These are phyloP conservation scores for Scolecobasidium constrictum DNA, from an alignment of 2,329 filamentous ascomycete species.

Conservation along the genomic window DNA sequence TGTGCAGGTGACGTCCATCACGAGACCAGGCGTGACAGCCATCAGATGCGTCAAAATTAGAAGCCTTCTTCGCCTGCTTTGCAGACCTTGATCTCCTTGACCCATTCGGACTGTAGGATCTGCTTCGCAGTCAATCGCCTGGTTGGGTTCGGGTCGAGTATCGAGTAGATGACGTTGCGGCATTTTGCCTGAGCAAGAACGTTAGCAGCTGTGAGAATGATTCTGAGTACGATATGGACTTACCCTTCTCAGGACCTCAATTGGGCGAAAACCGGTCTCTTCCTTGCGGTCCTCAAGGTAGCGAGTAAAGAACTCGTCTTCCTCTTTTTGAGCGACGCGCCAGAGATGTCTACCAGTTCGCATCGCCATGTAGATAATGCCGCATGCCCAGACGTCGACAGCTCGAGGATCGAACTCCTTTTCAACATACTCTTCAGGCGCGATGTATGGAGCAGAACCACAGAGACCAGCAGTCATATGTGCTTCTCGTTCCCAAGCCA, in stretches of 20 bases:
- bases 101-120: conserved; percentile 97
- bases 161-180: conserved; percentile 97
- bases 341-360: conserved; percentile 89
- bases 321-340: conserved; percentile 92
- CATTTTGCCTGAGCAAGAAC: conserved; percentile 65
- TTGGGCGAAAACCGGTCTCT: conserved; percentile 91
- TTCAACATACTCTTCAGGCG: conserved; percentile 90
- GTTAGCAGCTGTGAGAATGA: conserved; percentile 1
- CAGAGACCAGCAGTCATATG: conserved; percentile 98
- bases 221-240: conserved; percentile 30
- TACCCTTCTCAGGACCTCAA: conserved; percentile 90
- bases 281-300: conserved; percentile 89
- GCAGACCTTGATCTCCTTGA: conserved; percentile 93
- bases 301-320: conserved; percentile 92
- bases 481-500: conserved; percentile 97
- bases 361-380: conserved; percentile 99
- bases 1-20: too few species aligned
- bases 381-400: conserved; percentile 97
- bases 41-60: too few species aligned
- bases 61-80: conserved; percentile 93
- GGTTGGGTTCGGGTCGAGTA: conserved; percentile 85
- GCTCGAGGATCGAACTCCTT: conserved; percentile 94
- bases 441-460: conserved; percentile 93
- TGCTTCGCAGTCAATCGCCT: conserved; percentile 92
- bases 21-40: too few species aligned